Percentiles rank a stretch among this genome's conserved stretches.
Evolutionary conservation across 805 yeast species (phyloP).

Genomic region (Yarrowia deformans): DNA sequence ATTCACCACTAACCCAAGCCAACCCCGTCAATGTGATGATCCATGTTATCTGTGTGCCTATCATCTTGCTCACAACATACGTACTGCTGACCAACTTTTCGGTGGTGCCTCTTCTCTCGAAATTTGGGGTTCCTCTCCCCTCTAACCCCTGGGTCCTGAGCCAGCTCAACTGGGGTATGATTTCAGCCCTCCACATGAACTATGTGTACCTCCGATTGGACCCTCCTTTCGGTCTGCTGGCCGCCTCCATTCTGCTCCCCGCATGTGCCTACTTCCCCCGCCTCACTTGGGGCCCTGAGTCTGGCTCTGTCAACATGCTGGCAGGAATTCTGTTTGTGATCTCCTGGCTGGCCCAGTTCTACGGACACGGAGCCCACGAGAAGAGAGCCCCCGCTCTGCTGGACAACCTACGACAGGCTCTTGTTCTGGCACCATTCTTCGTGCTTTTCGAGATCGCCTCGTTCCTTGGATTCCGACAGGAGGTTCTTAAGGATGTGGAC

Average conservation of each 20-base stretch:
- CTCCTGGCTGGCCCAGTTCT: constrained; percentile 84
- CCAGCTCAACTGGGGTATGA: constrained; percentile 57
- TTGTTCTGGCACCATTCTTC: constrained; percentile 90
- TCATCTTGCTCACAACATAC: constrained; percentile 66
- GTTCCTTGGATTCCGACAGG: constrained; percentile 65
- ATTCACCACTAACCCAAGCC: constrained; percentile 46
- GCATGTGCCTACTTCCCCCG: constrained; percentile 47
- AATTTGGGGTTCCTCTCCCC: constrained; percentile 29
- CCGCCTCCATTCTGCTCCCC: constrained; percentile 53
- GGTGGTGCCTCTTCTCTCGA: constrained; percentile 43
- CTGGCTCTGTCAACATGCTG: constrained; percentile 44
- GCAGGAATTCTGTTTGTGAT: constrained; percentile 57
- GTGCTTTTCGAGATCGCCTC: constrained; percentile 81
- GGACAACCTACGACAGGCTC: constrained; percentile 82
- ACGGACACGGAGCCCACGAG: constrained; percentile 87
- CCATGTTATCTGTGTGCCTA: constrained; percentile 82
- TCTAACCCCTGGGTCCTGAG: constrained; percentile 41
- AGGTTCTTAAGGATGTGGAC: constrained; percentile 61
- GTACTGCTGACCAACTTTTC: constrained; percentile 52
- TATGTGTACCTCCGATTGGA: constrained; percentile 68
- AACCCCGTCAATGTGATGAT: constrained; percentile 69
- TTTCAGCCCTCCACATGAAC: constrained; percentile 59
- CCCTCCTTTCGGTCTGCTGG: constrained; percentile 56
- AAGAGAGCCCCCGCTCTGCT: constrained; percentile 83
- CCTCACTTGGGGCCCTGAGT: constrained; percentile 48